A percentile compares a stretch with the other conserved stretches of the same genome.
phyloP scores from a whole-genome alignment of 2,329 filamentous ascomycete genomes.

The Aureobasidium uvarum region DNA sequence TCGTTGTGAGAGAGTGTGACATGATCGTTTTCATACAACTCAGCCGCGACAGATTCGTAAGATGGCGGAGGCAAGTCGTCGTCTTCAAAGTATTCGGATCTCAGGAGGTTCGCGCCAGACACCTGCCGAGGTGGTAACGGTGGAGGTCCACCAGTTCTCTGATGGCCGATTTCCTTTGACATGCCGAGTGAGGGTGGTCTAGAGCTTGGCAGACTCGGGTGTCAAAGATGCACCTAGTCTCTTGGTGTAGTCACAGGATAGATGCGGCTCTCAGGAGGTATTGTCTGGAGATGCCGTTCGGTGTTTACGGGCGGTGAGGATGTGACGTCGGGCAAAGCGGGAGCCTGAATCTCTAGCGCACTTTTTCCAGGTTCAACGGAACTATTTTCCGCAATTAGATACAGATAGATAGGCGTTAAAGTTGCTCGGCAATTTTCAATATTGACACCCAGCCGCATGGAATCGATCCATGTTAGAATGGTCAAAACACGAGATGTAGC shows the following conservation, averaged over 20 bases:
- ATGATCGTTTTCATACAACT: not conserved
- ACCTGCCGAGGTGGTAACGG: constrained; percentile 20
- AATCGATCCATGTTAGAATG: constrained; percentile 7
- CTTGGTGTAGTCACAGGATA: not conserved
- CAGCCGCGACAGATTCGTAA: constrained; percentile 22
- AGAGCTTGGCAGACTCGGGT: not conserved
- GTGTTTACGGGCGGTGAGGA: constrained; percentile 9
- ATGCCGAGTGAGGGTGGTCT: not conserved
- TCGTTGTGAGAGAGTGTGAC: constrained; percentile 35
- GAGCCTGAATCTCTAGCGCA: constrained; percentile 13
- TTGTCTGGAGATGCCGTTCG: constrained; percentile 6
- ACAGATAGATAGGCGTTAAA: constrained; percentile 23
- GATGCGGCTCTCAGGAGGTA: constrained; percentile 21
- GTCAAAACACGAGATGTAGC: constrained; percentile 9
- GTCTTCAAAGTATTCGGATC: constrained; percentile 28
- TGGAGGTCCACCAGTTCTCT: constrained; percentile 13
- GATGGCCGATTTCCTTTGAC: constrained; percentile 11
- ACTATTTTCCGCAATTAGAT: constrained; percentile 19
- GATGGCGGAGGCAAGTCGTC: constrained; percentile 25
- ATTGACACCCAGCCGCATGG: constrained; percentile 17
- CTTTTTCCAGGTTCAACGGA: constrained; percentile 20
- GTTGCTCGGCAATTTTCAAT: constrained; percentile 17
- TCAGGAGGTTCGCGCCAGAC: not conserved
- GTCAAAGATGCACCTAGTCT: constrained; percentile 16
- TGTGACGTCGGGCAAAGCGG: constrained; percentile 18